phyloP scores from a whole-genome alignment of 352 stramenopile species.

The Globisporangium okanoganense region DNA sequence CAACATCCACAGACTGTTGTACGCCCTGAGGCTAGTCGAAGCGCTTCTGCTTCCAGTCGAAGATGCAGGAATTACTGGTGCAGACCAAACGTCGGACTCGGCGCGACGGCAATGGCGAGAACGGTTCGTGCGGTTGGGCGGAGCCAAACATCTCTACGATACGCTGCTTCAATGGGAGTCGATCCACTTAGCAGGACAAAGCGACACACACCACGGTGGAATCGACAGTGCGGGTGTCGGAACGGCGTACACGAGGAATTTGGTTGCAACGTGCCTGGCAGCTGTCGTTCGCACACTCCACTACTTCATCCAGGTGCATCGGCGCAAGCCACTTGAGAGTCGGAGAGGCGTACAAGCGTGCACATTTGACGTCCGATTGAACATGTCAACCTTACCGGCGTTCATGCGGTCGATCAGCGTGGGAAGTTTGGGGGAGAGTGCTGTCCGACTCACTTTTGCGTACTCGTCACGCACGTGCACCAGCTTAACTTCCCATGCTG shows the following conservation, averaged over 20 bases:
- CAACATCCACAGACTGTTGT: conserved; percentile 57
- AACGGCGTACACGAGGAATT: conserved; percentile 29
- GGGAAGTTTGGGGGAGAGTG: neutral
- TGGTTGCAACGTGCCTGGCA: conserved; percentile 45
- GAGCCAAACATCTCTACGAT: conserved; percentile 39
- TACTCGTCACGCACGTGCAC: neutral
- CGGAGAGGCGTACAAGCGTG: neutral
- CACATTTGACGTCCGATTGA: conserved; percentile 31
- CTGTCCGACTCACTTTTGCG: conserved; percentile 3
- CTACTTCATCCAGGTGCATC: conserved; percentile 38
- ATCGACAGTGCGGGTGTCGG: neutral
- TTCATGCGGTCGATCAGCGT: conserved; percentile 27
- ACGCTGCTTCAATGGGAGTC: conserved; percentile 27
- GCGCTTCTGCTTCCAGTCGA: conserved; percentile 51
- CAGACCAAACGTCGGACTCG: conserved; percentile 19
- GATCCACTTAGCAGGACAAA: neutral
- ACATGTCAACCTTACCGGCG: conserved; percentile 25
- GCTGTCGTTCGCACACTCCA: conserved; percentile 39
- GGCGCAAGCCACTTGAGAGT: neutral
- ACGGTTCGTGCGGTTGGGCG: conserved; percentile 67
- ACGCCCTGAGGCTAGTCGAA: conserved; percentile 65
- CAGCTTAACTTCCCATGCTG: neutral
- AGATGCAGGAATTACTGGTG: neutral
- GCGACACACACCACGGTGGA: neutral
- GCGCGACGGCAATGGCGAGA: conserved; percentile 73